phyloP scores from a whole-genome alignment of 345 rosid species.

The Rhizophora apiculata region DNA sequence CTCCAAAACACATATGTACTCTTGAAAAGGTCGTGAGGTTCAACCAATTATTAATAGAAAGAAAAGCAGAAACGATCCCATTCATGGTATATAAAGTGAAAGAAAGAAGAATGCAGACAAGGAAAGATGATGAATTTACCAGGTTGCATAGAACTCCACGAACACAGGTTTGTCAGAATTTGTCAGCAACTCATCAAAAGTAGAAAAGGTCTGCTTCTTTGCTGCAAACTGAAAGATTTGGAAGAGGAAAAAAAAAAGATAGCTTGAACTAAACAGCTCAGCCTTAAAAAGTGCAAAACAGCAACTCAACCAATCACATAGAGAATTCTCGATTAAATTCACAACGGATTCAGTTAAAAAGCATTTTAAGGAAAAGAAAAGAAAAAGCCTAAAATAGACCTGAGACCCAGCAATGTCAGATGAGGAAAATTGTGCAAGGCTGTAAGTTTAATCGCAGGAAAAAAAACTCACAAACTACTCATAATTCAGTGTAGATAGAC shows the following conservation, averaged over 20 bases:
- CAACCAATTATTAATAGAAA: too few relatives aligned
- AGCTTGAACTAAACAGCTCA: background rate
- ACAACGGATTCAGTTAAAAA: background rate
- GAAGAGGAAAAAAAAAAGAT: background rate
- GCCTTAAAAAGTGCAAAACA: background rate
- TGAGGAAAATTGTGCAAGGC: too few relatives aligned
- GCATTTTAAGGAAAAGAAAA: background rate
- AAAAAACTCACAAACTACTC: too few relatives aligned
- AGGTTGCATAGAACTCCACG: constrained; percentile 89
- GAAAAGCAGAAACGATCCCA: background rate
- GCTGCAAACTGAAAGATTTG: constrained; percentile 46
- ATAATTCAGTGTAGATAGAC: too few relatives aligned
- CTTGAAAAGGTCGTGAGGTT: too few relatives aligned
- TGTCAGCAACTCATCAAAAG: constrained; percentile 67
- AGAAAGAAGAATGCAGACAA: background rate
- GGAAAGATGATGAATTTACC: constrained; percentile 37
- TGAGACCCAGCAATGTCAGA: background rate
- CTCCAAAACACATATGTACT: too few relatives aligned
- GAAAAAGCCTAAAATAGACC: background rate
- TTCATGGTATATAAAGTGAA: background rate
- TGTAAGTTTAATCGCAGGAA: too few relatives aligned
- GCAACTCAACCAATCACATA: background rate
- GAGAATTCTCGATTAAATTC: background rate
- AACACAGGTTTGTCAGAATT: constrained; percentile 70
- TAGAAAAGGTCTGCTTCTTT: constrained; percentile 69